phyloP scores from a whole-genome alignment of 495 filamentous ascomycete species.

The Lepidopterella palustris region DNA sequence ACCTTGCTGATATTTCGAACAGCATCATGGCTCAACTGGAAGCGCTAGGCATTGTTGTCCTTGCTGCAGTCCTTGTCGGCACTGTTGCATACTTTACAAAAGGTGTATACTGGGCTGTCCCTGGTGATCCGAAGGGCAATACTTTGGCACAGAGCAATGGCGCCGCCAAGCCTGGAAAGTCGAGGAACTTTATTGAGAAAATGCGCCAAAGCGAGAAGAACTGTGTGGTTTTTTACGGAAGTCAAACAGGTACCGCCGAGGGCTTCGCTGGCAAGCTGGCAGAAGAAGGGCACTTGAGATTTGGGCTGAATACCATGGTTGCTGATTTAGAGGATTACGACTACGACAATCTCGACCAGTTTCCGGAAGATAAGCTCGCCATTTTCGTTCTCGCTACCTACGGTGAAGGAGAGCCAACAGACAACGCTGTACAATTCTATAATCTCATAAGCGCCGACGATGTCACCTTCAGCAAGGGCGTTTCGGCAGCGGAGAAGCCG shows the following conservation, averaged over 20 bases:
- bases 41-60: conserved; percentile 87
- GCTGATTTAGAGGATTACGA: conserved; percentile 98
- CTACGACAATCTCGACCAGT: conserved; percentile 85
- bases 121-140: conserved; percentile 80
- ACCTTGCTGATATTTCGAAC: too few relatives aligned
- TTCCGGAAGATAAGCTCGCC: conserved; percentile 83
- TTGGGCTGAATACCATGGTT: conserved; percentile 96
- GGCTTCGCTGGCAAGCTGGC: conserved; percentile 96
- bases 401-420: conserved; percentile 95
- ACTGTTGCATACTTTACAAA: conserved; percentile 97
- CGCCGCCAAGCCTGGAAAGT: conserved; percentile 69
- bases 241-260: conserved; percentile 96
- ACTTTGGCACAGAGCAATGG: conserved; percentile 60
- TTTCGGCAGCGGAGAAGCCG: conserved; percentile 56
- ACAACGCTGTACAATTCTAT: conserved; percentile 98
- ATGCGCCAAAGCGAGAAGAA: conserved; percentile 95
- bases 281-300: conserved; percentile 94
- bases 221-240: conserved; percentile 96
- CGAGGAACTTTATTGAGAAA: conserved; percentile 87
- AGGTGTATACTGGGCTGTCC: conserved; percentile 80
- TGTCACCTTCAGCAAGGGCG: conserved; percentile 68
- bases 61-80: conserved; percentile 73
- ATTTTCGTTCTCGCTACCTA: conserved; percentile 97
- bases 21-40: conserved; percentile 86
- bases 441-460: conserved; percentile 86